Percentiles rank a stretch among this genome's conserved stretches.
phyloP scores from a whole-genome alignment of 2,329 filamentous ascomycete genomes.

The Blastomyces gilchristii region DNA sequence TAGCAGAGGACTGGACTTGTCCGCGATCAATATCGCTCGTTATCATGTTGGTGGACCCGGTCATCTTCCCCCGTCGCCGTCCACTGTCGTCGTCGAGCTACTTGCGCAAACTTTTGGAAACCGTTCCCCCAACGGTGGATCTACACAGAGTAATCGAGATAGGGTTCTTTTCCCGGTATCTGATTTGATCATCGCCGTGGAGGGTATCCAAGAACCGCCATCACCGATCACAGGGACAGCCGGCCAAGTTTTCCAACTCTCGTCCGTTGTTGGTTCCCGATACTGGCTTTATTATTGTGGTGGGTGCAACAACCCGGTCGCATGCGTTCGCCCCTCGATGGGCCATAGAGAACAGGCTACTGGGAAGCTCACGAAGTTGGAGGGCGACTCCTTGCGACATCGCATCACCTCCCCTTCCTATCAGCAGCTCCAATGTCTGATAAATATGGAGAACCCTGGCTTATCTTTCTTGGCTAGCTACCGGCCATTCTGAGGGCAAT shows the following conservation, averaged over 20 bases:
- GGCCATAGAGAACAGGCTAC: background rate
- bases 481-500: background rate
- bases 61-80: background rate
- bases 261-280: background rate
- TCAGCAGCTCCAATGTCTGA: background rate
- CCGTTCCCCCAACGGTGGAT: too few relatives aligned
- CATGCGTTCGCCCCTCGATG: background rate
- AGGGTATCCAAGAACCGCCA: background rate
- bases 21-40: background rate
- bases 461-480: background rate
- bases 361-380: background rate
- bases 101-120: background rate
- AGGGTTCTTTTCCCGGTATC: background rate
- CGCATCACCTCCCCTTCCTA: background rate
- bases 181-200: background rate
- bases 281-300: background rate
- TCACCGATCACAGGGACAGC: background rate
- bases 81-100: background rate
- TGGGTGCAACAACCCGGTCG: background rate
- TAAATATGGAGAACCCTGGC: conserved; percentile 2
- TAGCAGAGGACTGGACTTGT: background rate
- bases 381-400: background rate
- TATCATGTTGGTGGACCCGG: background rate
- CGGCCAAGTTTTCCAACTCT: conserved; percentile 2
- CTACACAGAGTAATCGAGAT: background rate